Conservation (phyloP, 768 basidiomycete genomes). For the Rubroboletus pulcherrimus region DNA sequence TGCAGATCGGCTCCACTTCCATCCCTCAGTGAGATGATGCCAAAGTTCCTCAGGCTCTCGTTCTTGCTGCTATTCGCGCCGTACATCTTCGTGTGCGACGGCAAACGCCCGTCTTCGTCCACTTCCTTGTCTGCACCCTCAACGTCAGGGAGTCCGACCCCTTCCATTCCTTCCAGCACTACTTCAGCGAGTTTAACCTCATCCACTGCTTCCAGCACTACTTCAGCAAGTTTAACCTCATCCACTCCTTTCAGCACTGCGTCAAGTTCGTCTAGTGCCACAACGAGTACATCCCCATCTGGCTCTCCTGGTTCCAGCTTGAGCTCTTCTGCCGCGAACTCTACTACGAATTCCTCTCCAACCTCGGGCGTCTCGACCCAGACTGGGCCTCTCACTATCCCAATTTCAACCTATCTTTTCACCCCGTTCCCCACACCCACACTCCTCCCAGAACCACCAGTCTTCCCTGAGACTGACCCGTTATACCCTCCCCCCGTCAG, state of each 20-base stretch:
- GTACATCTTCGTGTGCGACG: background rate
- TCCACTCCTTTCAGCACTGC: constrained; percentile 1
- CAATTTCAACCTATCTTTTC: constrained; percentile 45
- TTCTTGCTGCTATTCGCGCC: constrained; percentile 15
- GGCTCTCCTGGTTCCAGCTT: background rate
- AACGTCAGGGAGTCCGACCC: background rate
- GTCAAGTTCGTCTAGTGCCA: background rate
- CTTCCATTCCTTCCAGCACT: background rate
- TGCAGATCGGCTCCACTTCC: background rate
- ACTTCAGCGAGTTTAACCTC: no score
- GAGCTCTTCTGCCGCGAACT: constrained; percentile 9
- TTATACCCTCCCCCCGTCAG: constrained; percentile 52
- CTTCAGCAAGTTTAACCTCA: background rate
- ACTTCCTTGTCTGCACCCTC: background rate
- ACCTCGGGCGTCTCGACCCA: constrained; percentile 11
- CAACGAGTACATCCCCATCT: background rate
- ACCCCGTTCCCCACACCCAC: constrained; percentile 60
- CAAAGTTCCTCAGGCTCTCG: constrained; percentile 5
- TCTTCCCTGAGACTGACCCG: constrained; percentile 55
- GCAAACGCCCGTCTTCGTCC: background rate
- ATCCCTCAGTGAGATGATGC: constrained; percentile 14
- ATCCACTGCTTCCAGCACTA: no score
- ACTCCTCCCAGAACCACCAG: constrained; percentile 46
- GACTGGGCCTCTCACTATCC: constrained; percentile 30
- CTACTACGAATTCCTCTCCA: constrained; percentile 4